Conservation (phyloP, 805 yeast species). For the Suhomyces canberraensis region DNA sequence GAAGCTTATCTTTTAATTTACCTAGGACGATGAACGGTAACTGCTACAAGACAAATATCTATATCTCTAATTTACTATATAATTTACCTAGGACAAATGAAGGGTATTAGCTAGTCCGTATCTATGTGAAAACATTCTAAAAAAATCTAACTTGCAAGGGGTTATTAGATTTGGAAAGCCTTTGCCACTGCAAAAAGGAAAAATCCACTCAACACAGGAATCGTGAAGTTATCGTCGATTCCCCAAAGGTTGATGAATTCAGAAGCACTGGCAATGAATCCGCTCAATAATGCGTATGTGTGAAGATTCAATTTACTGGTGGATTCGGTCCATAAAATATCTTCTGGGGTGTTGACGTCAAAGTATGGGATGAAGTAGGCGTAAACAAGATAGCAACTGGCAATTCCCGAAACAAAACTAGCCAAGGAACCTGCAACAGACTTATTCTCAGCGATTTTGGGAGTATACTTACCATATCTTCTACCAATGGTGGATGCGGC, state of each 20-base stretch:
- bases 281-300: conserved; percentile 58
- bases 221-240: conserved; percentile 91
- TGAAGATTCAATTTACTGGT: conserved; percentile 55
- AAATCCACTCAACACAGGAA: conserved; percentile 79
- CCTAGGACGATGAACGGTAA: no score
- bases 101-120: not conserved
- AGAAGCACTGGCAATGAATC: conserved; percentile 79
- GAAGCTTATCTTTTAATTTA: no score
- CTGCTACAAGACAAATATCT: no score
- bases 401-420: conserved; percentile 71
- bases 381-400: conserved; percentile 66
- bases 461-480: conserved; percentile 78
- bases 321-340: conserved; percentile 63
- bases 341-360: conserved; percentile 52
- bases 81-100: no score
- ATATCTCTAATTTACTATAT: not conserved
- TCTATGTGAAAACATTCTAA: not conserved
- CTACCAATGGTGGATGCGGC: conserved; percentile 95
- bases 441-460: conserved; percentile 69
- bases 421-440: conserved; percentile 90
- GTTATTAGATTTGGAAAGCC: conserved; percentile 2
- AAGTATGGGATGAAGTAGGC: conserved; percentile 68
- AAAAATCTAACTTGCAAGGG: not conserved
- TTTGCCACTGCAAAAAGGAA: conserved; percentile 53
- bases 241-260: conserved; percentile 77